phyloP scores from a whole-genome alignment of 108 stramenopile genomes.

The Cyclotella distinguenda region DNA sequence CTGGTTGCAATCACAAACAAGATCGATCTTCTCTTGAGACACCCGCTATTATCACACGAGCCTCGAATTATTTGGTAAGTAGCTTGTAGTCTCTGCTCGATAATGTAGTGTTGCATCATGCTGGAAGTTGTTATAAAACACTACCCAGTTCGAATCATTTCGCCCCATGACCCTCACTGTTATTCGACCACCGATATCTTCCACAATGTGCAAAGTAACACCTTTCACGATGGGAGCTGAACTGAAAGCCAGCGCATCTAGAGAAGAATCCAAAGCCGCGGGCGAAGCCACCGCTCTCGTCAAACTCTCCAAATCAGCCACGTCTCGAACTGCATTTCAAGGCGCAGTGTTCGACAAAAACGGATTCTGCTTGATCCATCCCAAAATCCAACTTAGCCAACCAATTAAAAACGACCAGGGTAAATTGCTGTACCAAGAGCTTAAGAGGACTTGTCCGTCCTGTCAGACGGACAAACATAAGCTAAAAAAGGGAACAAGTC shows the following conservation, averaged over 20 bases:
- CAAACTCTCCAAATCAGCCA: background rate
- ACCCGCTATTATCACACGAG: too few relatives aligned
- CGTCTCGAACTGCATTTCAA: conserved; percentile 20
- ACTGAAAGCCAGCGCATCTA: background rate
- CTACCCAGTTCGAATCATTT: too few relatives aligned
- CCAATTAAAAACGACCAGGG: conserved; percentile 26
- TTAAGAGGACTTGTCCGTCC: conserved; percentile 25
- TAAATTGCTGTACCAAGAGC: conserved; percentile 29
- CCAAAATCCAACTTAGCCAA: conserved; percentile 18
- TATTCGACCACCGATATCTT: too few relatives aligned
- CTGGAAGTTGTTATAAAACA: too few relatives aligned
- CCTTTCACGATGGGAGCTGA: background rate
- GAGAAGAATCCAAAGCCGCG: background rate
- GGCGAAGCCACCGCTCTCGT: background rate
- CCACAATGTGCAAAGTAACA: conserved; percentile 17
- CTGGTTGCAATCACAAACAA: too few relatives aligned
- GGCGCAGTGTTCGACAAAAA: conserved; percentile 33
- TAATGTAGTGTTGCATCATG: too few relatives aligned
- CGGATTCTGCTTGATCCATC: conserved; percentile 27
- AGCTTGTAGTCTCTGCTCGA: too few relatives aligned
- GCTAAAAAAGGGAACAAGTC: conserved; percentile 13
- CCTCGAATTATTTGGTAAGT: too few relatives aligned
- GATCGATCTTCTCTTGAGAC: too few relatives aligned
- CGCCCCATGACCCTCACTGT: too few relatives aligned
- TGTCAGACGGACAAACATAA: conserved; percentile 33